phyloP scores from a whole-genome alignment of 2,329 filamentous ascomycete genomes.

The Cordyceps militaris region DNA sequence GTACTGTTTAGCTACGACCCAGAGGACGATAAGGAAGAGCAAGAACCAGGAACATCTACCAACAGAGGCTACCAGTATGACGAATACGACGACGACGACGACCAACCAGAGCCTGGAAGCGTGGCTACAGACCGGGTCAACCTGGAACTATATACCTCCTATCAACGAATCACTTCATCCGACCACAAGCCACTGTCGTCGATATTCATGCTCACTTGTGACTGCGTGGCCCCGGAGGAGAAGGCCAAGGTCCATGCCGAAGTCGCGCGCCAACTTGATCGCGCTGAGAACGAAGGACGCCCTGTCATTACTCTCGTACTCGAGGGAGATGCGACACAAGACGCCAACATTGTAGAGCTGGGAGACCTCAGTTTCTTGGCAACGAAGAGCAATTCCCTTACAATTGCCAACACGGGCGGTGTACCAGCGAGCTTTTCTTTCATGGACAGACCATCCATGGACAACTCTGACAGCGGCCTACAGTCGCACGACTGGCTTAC shows the following conservation, averaged over 20 bases:
- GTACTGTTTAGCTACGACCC: constrained; percentile 90
- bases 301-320: constrained; percentile 78
- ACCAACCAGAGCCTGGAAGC: constrained; percentile 47
- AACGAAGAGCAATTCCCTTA: constrained; percentile 59
- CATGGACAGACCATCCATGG: constrained; percentile 58
- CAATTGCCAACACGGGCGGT: constrained; percentile 85
- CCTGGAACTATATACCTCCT: constrained; percentile 68
- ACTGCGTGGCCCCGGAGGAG: constrained; percentile 76
- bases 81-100: constrained; percentile 45
- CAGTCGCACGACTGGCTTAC: constrained; percentile 58
- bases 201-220: constrained; percentile 76
- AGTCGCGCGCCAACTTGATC: constrained; percentile 80
- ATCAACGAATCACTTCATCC: constrained; percentile 84
- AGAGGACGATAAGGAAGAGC: constrained; percentile 37
- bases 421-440: constrained; percentile 76
- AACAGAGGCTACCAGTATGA: constrained; percentile 47
- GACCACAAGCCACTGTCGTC: constrained; percentile 91
- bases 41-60: constrained; percentile 20
- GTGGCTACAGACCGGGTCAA: constrained; percentile 48
- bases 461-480: constrained; percentile 32
- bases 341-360: constrained; percentile 62
- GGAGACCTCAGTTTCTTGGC: constrained; percentile 66
- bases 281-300: constrained; percentile 82
- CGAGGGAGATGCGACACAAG: constrained; percentile 45
- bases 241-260: constrained; percentile 81